A percentile compares a stretch with the other conserved stretches of the same genome.
phyloP scores from a whole-genome alignment of 768 basidiomycete genomes.

The Boletus pseudo-olivaceus region DNA sequence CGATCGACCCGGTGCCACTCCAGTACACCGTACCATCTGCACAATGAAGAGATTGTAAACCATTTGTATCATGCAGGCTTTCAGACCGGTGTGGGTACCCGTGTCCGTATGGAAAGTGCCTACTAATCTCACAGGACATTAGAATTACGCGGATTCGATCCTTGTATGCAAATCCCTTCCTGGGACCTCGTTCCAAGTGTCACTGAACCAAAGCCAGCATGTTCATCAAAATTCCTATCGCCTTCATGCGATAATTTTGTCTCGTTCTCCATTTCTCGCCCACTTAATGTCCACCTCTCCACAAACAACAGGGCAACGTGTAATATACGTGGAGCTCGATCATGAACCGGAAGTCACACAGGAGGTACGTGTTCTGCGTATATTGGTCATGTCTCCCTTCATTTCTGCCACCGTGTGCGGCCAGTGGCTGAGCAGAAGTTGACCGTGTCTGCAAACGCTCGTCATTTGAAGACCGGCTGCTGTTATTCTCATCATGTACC shows the following conservation, averaged over 20 bases:
- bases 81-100: slow-evolving; percentile 67
- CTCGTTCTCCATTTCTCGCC: slow-evolving; percentile 82
- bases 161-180: slow-evolving; percentile 48
- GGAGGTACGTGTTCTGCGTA: slow-evolving; percentile 54
- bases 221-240: slow-evolving; percentile 72
- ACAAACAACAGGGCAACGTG: slow-evolving; percentile 58
- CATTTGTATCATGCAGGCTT: slow-evolving; percentile 80
- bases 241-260: slow-evolving; percentile 81
- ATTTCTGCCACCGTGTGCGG: slow-evolving; percentile 31
- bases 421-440: slow-evolving; percentile 15
- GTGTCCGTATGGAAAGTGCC: slow-evolving; percentile 8
- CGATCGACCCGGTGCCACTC: slow-evolving; percentile 12
- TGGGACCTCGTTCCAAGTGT: slow-evolving; percentile 5
- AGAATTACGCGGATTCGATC: slow-evolving; percentile 83
- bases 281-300: slow-evolving; percentile 84
- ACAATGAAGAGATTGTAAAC: slow-evolving; percentile 75
- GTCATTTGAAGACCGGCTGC: slow-evolving; percentile 15
- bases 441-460: slow-evolving; percentile 16
- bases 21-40: slow-evolving; percentile 51
- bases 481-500: slow-evolving; percentile 13
- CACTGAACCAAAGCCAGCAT: slow-evolving; percentile 44
- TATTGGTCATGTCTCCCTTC: slow-evolving; percentile 22
- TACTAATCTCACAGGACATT: slow-evolving; percentile 17
- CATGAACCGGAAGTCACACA: slow-evolving; percentile 79
- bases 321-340: slow-evolving; percentile 72